These are phyloP conservation scores for Zostera marina DNA, from an alignment of 116 monocot species.

Conservation along the genomic window DNA sequence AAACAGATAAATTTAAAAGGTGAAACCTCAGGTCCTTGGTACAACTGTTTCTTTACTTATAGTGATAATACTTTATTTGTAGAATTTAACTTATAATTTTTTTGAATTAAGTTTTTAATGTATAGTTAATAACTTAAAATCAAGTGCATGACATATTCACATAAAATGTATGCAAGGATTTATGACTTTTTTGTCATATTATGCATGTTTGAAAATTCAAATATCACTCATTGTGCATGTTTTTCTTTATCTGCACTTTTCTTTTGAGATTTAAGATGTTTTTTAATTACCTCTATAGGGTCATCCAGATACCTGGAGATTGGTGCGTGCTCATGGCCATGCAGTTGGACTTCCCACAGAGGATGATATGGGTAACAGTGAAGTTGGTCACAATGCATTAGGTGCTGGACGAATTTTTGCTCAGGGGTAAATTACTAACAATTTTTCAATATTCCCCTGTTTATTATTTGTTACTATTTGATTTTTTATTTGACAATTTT, in stretches of 20 bases:
- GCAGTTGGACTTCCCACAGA: constrained; percentile 94
- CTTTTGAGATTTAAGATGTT: background rate
- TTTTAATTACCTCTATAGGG: constrained; percentile 23
- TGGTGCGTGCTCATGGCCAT: constrained; percentile 83
- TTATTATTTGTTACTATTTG: background rate
- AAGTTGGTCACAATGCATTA: constrained; percentile 98
- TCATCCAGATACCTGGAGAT: constrained; percentile 79
- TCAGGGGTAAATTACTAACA: constrained; percentile 51
- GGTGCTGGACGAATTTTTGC: constrained; percentile 92
- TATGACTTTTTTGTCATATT: too few species aligned
- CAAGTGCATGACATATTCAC: too few species aligned
- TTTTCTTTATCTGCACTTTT: background rate
- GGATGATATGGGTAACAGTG: constrained; percentile 99
- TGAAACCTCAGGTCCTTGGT: too few species aligned
- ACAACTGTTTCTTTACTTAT: too few species aligned
- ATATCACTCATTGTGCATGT: background rate
- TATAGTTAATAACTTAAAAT: too few species aligned
- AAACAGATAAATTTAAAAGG: too few species aligned
- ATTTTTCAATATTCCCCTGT: background rate
- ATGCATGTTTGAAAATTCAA: background rate
- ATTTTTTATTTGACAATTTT: background rate
- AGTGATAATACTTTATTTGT: too few species aligned
- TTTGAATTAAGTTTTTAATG: too few species aligned
- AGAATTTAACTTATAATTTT: too few species aligned
- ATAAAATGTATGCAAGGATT: too few species aligned